Evolutionary conservation across 2,329 filamentous ascomycete species (phyloP), one percentile per base, ranked within the genome.

Genomic region (Trichoderma sp.): DNA sequence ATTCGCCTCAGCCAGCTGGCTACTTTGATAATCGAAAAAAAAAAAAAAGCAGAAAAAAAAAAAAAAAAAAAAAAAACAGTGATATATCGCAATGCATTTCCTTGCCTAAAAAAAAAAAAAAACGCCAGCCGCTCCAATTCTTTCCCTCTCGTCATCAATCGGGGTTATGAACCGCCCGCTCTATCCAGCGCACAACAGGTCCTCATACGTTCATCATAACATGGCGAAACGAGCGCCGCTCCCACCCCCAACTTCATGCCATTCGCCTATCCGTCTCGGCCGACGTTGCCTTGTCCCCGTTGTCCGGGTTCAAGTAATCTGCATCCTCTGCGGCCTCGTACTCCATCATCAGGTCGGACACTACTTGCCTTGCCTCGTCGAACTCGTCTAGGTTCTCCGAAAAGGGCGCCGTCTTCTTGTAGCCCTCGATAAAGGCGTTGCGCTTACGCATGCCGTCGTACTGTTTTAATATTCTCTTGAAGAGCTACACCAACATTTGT

Each of bases 321-420:
- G 92, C 89, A 76, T 91, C 87, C 79, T 99, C 95, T 5, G 95
- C 95, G 34, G 94, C 94, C 81, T 98, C 94, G 77, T 99, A 99
- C 83, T 99, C 95, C 61, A 88, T 87, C 76, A 98, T 94, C 70
- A 98, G 82, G 78, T 97, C 94, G 74, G 90, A 89, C 22, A 98
- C 94, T 5, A 98, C 94, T 76, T 95, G 91, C 72, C 92, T 88
- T 37, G 95, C 92, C 79, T 97, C 94, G 77, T 99, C 96, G 74
- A 99, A 99, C 79, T 99, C 94, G 73, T 92, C 88, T 50, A 99
- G 82, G 52, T 94, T 95, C 72, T 98, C 94, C 0, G 92, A 86
- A 79, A 99, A 99, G 1, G 94, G 93, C 0, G 93, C 90, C 69
- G 97, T 96, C 79, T 95, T 95, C 82, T 97, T 98, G 82, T 99